These are phyloP conservation scores for Urtica urens DNA, from an alignment of 306 rosid species.

Conservation along the genomic window DNA sequence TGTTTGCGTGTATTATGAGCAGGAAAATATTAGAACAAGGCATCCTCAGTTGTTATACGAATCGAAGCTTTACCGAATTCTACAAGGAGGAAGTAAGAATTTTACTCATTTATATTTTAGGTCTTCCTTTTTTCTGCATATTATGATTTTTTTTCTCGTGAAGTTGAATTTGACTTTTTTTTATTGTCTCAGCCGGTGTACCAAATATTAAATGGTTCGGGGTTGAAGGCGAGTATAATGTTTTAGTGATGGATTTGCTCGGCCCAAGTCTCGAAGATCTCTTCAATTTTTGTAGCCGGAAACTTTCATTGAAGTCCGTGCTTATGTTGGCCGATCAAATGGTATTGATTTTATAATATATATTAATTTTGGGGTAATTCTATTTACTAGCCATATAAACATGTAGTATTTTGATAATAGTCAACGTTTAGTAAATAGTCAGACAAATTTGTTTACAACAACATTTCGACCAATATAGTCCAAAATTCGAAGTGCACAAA, in stretches of 20 bases:
- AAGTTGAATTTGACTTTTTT: conserved; percentile 2
- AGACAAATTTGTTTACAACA: no score
- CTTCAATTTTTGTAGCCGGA: conserved; percentile 88
- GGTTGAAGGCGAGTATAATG: conserved; percentile 92
- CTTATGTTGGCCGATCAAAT: conserved; percentile 98
- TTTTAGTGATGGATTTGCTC: conserved; percentile 88
- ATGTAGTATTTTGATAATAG: no score
- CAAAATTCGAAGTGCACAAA: no score
- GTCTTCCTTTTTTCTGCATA: not conserved
- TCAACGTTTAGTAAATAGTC: no score
- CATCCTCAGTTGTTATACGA: conserved; percentile 96
- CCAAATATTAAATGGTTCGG: conserved; percentile 95
- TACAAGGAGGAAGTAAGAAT: conserved; percentile 91
- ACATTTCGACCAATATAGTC: no score
- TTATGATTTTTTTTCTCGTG: not conserved
- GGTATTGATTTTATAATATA: conserved; percentile 34
- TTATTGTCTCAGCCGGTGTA: conserved; percentile 62
- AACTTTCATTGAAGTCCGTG: conserved; percentile 82
- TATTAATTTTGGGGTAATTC: not conserved
- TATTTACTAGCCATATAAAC: no score
- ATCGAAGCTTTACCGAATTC: conserved; percentile 88
- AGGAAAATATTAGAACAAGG: conserved; percentile 96
- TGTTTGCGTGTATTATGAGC: conserved; percentile 15
- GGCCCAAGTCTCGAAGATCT: conserved; percentile 99
- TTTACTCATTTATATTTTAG: not conserved